Evolutionary conservation across 352 stramenopile species (phyloP).

Genomic region (Pythium dissimile): DNA sequence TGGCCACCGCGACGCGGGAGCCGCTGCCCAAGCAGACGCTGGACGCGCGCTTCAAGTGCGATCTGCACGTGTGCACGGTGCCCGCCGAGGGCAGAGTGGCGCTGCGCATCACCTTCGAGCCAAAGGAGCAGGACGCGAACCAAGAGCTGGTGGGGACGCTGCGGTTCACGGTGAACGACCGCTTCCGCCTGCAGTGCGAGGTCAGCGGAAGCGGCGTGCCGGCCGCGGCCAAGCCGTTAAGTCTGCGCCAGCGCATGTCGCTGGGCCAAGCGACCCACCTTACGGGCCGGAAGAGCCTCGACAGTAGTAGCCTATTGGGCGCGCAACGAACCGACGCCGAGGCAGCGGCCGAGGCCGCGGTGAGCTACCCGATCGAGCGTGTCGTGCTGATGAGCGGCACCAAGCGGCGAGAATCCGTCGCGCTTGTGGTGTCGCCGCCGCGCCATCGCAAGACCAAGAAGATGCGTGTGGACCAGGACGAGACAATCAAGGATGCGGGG

Average conservation of each 20-base stretch:
- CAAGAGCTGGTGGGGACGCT: conserved; percentile 39
- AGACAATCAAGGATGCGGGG: conserved; percentile 2
- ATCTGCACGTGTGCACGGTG: conserved; percentile 71
- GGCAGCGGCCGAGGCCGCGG: neutral
- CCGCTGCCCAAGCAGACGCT: conserved; percentile 4
- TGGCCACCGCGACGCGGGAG: conserved; percentile 24
- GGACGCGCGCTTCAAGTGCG: conserved; percentile 57
- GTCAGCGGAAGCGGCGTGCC: conserved; percentile 22
- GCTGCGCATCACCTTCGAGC: conserved; percentile 66
- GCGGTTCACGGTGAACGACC: conserved; percentile 66
- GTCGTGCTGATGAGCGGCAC: neutral
- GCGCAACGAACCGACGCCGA: neutral
- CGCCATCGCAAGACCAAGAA: conserved; percentile 19
- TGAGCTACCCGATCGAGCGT: conserved; percentile 1
- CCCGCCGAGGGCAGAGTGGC: conserved; percentile 44
- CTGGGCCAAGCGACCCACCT: neutral
- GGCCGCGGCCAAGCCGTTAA: neutral
- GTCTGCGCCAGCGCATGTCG: conserved; percentile 12
- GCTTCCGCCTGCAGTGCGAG: conserved; percentile 47
- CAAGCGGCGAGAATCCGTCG: conserved; percentile 15
- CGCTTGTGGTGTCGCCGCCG: conserved; percentile 15
- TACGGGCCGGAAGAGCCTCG: neutral
- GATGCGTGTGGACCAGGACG: conserved; percentile 2
- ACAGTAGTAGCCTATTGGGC: neutral
- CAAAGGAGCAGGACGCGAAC: conserved; percentile 34